A percentile compares a stretch with the other conserved stretches of the same genome.
These are phyloP conservation scores for Ramalina peruviana DNA, from an alignment of 495 filamentous ascomycete genomes.

Conservation along the genomic window DNA sequence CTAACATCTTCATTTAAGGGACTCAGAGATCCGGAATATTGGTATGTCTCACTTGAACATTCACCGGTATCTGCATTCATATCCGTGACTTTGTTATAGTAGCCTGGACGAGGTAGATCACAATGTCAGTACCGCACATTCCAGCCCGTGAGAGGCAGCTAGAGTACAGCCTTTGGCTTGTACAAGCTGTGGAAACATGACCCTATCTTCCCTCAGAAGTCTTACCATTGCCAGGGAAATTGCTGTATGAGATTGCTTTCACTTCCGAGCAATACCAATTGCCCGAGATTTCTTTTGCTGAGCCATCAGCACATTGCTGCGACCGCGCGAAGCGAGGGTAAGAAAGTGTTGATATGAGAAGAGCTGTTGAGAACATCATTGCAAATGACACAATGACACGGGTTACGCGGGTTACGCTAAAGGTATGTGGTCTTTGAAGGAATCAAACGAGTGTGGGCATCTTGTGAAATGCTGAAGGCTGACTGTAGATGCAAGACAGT, in stretches of 20 bases:
- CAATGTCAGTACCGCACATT: no score
- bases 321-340: background rate
- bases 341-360: background rate
- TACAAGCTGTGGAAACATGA: no score
- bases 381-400: background rate
- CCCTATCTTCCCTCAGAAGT: no score
- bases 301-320: constrained; percentile 1
- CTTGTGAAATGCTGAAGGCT: background rate
- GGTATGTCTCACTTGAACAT: constrained; percentile 33
- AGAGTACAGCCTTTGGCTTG: no score
- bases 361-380: background rate
- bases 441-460: background rate
- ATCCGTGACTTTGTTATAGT: constrained; percentile 41
- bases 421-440: background rate
- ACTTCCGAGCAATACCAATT: constrained; percentile 45
- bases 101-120: constrained; percentile 13
- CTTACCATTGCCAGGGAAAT: constrained; percentile 34
- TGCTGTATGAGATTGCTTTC: constrained; percentile 42
- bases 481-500: background rate
- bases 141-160: no score
- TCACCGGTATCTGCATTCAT: constrained; percentile 42
- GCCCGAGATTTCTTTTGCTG: constrained; percentile 5
- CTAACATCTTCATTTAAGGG: constrained; percentile 56
- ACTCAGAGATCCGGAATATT: constrained; percentile 42
- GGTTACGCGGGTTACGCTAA: background rate